Evolutionary conservation across 345 rosid genomes (phyloP).

Genomic region (Syzygium oleosum): DNA sequence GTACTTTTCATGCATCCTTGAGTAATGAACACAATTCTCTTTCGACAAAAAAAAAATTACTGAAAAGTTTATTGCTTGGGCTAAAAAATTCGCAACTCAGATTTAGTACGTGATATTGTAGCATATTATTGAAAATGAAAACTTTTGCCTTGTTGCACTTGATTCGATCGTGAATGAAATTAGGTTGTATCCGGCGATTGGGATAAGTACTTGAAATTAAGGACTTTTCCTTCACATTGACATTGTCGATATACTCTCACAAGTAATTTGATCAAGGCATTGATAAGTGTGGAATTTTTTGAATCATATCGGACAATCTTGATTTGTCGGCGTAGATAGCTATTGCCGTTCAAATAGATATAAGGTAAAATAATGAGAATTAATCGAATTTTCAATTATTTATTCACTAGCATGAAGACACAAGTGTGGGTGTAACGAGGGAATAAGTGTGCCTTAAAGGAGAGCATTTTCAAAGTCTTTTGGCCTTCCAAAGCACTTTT

Average conservation of each 20-base stretch:
- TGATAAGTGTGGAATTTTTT: neutral
- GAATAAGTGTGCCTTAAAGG: neutral
- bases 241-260: neutral
- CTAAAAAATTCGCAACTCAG: neutral
- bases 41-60: too few relatives aligned
- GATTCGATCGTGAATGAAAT: neutral
- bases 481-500: neutral
- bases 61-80: neutral
- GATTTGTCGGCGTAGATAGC: neutral
- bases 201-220: neutral
- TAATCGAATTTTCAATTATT: neutral
- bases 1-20: too few relatives aligned
- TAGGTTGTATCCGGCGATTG: neutral
- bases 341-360: neutral
- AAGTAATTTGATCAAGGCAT: neutral
- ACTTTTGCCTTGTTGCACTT: neutral
- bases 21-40: too few relatives aligned
- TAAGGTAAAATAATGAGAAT: neutral
- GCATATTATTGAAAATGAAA: neutral
- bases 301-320: neutral
- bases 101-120: neutral
- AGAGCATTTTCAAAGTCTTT: neutral
- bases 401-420: neutral
- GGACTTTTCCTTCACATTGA: neutral
- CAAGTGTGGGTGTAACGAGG: neutral